A percentile compares a stretch with the other conserved stretches of the same genome.
These are phyloP conservation scores for Hypomyces perniciosus DNA, from an alignment of 2,329 filamentous ascomycete genomes.

Conservation along the genomic window DNA sequence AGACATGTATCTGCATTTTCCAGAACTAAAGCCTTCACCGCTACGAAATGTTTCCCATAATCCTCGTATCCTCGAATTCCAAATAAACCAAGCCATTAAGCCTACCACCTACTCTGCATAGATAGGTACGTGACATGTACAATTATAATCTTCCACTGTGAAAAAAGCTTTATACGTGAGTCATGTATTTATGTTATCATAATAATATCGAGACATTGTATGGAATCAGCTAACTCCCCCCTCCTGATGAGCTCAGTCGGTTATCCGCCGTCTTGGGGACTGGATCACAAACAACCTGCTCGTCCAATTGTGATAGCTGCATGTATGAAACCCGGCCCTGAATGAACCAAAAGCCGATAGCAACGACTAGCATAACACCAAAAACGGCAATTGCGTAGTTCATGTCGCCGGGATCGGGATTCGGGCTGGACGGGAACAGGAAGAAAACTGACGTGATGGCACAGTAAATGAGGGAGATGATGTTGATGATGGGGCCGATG, in stretches of 20 bases:
- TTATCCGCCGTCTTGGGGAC: not conserved
- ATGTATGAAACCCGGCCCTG: conserved; percentile 33
- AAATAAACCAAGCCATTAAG: too few species aligned
- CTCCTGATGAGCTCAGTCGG: not conserved
- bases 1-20: too few species aligned
- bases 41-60: too few species aligned
- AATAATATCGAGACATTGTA: too few species aligned
- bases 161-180: not conserved
- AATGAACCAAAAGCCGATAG: conserved; percentile 45
- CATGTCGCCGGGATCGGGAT: conserved; percentile 44
- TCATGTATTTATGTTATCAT: not conserved
- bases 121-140: too few species aligned
- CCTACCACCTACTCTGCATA: too few species aligned
- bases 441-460: conserved; percentile 48
- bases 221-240: not conserved
- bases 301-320: conserved; percentile 16
- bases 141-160: not conserved
- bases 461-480: conserved; percentile 46
- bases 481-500: conserved; percentile 39
- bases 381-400: conserved; percentile 54
- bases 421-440: conserved; percentile 44
- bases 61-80: too few species aligned
- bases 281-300: conserved; percentile 1
- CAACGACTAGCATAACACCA: conserved; percentile 46
- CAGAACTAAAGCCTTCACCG: too few species aligned